phyloP scores from a whole-genome alignment of 1,139 yeast species.

The Casaregolazyma suthepensis region DNA sequence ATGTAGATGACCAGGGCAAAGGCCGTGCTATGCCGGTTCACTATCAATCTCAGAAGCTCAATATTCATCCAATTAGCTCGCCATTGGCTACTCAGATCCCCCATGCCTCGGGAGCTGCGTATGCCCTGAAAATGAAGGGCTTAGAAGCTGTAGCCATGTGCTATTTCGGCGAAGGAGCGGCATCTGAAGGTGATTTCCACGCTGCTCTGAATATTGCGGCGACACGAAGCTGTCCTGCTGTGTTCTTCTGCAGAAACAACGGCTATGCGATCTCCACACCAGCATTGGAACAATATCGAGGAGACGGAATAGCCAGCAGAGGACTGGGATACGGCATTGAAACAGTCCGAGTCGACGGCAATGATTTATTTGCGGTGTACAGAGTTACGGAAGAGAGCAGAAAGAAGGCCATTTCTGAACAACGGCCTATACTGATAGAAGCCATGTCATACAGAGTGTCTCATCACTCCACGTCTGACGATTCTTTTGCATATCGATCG shows the following conservation, averaged over 20 bases:
- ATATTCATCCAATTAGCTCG: conserved; percentile 34
- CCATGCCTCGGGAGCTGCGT: conserved; percentile 37
- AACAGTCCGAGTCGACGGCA: conserved; percentile 34
- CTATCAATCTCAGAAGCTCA: conserved; percentile 27
- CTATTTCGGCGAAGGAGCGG: conserved; percentile 37
- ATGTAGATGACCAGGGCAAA: conserved; percentile 29
- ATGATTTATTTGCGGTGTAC: conserved; percentile 33
- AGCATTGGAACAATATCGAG: conserved; percentile 32
- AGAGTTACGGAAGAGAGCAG: conserved; percentile 30
- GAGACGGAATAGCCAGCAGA: conserved; percentile 35
- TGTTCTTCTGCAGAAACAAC: conserved; percentile 34
- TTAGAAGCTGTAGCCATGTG: conserved; percentile 27
- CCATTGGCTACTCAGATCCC: conserved; percentile 35
- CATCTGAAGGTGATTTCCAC: conserved; percentile 36
- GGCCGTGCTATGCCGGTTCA: conserved; percentile 36
- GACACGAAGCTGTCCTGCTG: conserved; percentile 32
- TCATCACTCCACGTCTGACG: conserved; percentile 36
- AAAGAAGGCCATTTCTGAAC: conserved; percentile 27
- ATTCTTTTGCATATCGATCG: conserved; percentile 35
- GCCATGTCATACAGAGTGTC: conserved; percentile 36
- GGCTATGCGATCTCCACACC: conserved; percentile 36
- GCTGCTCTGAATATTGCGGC: conserved; percentile 36
- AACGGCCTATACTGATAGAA: conserved; percentile 32
- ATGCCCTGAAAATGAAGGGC: conserved; percentile 30
- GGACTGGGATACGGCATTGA: conserved; percentile 35